A percentile compares a stretch with the other conserved stretches of the same genome.
Conservation (phyloP, 805 yeast genomes). For the Scheffersomyces coipomensis region DNA sequence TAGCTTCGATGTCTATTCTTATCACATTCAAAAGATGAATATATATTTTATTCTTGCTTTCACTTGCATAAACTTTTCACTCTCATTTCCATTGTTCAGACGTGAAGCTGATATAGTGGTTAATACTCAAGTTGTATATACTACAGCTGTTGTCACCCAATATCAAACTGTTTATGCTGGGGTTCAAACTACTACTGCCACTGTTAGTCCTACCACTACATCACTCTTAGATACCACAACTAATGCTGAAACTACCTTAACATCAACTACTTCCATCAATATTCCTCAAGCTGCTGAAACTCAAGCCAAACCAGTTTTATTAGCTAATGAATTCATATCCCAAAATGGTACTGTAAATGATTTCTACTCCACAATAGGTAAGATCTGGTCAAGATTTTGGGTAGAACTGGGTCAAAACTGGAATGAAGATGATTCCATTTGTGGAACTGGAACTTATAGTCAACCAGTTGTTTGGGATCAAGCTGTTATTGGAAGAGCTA, state of each 20-base stretch:
- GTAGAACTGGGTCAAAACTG: constrained; percentile 4
- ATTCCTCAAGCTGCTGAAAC: neutral
- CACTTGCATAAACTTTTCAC: too few relatives aligned
- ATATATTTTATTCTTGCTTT: too few relatives aligned
- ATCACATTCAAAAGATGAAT: too few relatives aligned
- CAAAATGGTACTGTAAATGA: neutral
- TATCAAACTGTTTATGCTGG: neutral
- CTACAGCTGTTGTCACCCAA: neutral
- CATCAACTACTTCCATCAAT: neutral
- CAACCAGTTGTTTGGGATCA: constrained; percentile 24
- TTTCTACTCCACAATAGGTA: neutral
- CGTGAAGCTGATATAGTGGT: neutral
- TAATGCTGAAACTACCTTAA: neutral
- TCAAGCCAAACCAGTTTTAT: neutral
- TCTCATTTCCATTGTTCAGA: too few relatives aligned
- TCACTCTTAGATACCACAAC: neutral
- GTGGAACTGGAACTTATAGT: constrained; percentile 4
- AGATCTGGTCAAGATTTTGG: constrained; percentile 16
- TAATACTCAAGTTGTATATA: neutral
- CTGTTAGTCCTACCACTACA: neutral
- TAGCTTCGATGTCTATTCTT: too few relatives aligned
- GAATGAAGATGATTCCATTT: constrained; percentile 13
- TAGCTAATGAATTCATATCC: too few relatives aligned
- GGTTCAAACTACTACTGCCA: neutral
- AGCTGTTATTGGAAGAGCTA: constrained; percentile 24